These are phyloP conservation scores for Byssoonygena ceratinophila DNA, from an alignment of 2,329 filamentous ascomycete genomes.

Conservation along the genomic window DNA sequence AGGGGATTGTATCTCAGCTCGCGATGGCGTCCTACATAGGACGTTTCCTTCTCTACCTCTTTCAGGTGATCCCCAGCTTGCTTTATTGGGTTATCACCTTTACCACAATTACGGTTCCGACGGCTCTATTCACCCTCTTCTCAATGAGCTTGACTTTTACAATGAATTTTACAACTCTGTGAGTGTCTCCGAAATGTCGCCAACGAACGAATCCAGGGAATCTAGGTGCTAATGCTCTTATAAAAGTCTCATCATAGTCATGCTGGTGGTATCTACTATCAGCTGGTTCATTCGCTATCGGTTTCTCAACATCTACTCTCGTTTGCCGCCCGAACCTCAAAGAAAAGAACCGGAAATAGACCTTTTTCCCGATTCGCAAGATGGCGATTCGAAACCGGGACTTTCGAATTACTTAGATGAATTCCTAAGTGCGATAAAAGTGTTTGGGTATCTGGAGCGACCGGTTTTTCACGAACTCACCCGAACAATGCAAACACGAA, in stretches of 20 bases:
- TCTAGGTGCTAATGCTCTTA: not conserved
- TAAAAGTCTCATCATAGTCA: slow-evolving; percentile 60
- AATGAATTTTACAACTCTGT: slow-evolving; percentile 96
- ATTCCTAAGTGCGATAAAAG: slow-evolving; percentile 96
- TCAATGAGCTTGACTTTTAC: slow-evolving; percentile 92
- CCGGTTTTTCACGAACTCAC: slow-evolving; percentile 97
- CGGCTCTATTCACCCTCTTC: slow-evolving; percentile 78
- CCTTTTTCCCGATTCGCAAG: slow-evolving; percentile 84
- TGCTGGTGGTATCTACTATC: slow-evolving; percentile 66
- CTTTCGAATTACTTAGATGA: slow-evolving; percentile 95
- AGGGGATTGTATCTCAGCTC: slow-evolving; percentile 5
- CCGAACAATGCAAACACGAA: slow-evolving; percentile 93
- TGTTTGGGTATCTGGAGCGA: slow-evolving; percentile 92
- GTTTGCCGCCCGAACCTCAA: slow-evolving; percentile 85
- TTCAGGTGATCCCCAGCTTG: slow-evolving; percentile 47
- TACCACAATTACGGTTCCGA: slow-evolving; percentile 77
- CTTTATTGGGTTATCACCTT: slow-evolving; percentile 76
- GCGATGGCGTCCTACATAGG: slow-evolving; percentile 16
- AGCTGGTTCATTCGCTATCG: slow-evolving; percentile 94
- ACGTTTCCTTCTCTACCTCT: slow-evolving; percentile 34
- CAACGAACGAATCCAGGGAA: not conserved
- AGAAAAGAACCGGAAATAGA: slow-evolving; percentile 93
- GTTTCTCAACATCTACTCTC: slow-evolving; percentile 93
- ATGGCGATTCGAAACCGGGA: slow-evolving; percentile 79
- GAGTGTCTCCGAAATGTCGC: slow-evolving; percentile 35